Evolutionary conservation across 2,329 filamentous ascomycete species (phyloP).

Genomic region (Alternaria sp.): DNA sequence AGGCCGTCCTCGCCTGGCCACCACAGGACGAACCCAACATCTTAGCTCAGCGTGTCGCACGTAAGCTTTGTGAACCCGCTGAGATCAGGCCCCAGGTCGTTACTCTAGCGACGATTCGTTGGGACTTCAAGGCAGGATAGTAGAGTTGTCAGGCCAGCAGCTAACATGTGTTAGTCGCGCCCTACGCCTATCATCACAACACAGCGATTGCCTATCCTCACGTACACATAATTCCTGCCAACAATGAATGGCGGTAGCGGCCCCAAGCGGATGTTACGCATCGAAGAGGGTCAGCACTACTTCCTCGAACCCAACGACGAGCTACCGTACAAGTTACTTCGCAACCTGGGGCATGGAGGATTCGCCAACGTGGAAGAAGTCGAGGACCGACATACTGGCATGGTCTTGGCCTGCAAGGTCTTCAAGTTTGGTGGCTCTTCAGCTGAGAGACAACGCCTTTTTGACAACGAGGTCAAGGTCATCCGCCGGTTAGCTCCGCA

Average conservation of each 20-base stretch:
- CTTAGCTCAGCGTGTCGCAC: too few relatives aligned
- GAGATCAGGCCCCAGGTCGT: too few relatives aligned
- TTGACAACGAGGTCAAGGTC: background rate
- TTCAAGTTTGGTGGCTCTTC: accelerated
- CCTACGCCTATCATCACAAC: too few relatives aligned
- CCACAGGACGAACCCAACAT: too few relatives aligned
- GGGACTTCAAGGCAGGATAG: too few relatives aligned
- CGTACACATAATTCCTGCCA: too few relatives aligned
- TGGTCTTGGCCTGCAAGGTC: background rate
- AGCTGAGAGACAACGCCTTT: accelerated
- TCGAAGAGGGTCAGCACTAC: background rate
- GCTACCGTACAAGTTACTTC: background rate
- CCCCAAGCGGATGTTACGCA: background rate
- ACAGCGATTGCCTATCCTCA: too few relatives aligned
- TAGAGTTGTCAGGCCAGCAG: too few relatives aligned
- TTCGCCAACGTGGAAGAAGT: background rate
- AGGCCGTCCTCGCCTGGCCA: too few relatives aligned
- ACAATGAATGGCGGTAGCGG: background rate
- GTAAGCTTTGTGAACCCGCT: too few relatives aligned
- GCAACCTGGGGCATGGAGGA: background rate
- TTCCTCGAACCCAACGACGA: background rate
- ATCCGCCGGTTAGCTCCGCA: background rate
- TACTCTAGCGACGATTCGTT: too few relatives aligned
- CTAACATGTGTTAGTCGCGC: too few relatives aligned
- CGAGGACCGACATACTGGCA: background rate